Evolutionary conservation across 352 stramenopile genomes (phyloP).

Genomic region (Globisporangium iwayamae): DNA sequence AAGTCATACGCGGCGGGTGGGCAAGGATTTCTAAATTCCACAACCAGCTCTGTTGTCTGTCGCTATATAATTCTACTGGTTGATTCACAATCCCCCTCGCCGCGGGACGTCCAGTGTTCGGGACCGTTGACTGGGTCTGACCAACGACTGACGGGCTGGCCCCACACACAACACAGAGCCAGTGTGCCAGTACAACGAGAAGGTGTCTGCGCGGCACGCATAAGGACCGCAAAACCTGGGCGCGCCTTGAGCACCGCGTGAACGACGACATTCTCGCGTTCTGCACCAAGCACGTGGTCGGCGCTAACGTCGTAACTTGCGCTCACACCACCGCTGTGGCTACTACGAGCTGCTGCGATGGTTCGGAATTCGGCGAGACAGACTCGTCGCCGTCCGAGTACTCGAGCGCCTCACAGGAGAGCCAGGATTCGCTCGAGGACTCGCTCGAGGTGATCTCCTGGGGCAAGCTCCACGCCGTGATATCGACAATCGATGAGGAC

Average conservation of each 20-base stretch:
- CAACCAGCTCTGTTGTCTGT: not conserved
- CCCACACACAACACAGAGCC: not conserved
- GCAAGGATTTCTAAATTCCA: not conserved
- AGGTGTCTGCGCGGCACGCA: conserved; percentile 55
- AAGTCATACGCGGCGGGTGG: not conserved
- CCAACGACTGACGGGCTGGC: not conserved
- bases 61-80: not conserved
- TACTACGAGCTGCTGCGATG: not conserved
- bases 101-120: too few relatives aligned
- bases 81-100: not conserved
- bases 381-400: conserved; percentile 5
- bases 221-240: conserved; percentile 32
- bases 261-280: conserved; percentile 29
- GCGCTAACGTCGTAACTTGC: not conserved
- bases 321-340: not conserved
- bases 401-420: not conserved
- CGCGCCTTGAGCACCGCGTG: conserved; percentile 56
- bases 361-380: not conserved
- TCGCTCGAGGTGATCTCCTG: conserved; percentile 3
- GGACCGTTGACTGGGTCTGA: too few relatives aligned
- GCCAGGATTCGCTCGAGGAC: conserved; percentile 2
- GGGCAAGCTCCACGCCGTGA: conserved; percentile 2
- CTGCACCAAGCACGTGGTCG: not conserved
- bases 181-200: conserved; percentile 48
- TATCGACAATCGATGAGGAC: not conserved